A percentile compares a stretch with the other conserved stretches of the same genome.
These are phyloP conservation scores for Globisporangium megalacanthum DNA, from an alignment of 352 stramenopile species.

Conservation along the genomic window DNA sequence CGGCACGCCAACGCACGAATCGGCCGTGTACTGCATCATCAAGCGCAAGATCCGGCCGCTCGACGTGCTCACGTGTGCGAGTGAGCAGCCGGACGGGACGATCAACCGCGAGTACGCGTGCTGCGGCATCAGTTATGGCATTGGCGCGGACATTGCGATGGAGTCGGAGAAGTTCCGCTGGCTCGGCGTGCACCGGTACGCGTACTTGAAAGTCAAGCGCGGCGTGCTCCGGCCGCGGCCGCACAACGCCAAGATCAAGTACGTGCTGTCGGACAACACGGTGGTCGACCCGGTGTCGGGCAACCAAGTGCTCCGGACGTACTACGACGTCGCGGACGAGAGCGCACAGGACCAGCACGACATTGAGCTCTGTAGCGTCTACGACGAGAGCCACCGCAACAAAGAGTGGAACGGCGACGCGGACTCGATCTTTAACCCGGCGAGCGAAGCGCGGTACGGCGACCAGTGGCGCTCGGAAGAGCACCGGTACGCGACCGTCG, in stretches of 20 bases:
- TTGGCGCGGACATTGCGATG: conserved; percentile 66
- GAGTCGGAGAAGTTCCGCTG: conserved; percentile 69
- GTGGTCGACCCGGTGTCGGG: conserved; percentile 34
- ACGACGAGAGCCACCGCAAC: conserved; percentile 41
- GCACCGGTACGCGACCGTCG: conserved; percentile 45
- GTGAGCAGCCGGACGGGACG: conserved; percentile 34
- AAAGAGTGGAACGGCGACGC: conserved; percentile 66
- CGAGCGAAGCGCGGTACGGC: conserved; percentile 52
- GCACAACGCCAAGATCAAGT: conserved; percentile 62
- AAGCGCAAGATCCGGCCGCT: conserved; percentile 78
- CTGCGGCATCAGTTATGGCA: conserved; percentile 69
- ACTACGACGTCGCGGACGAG: conserved; percentile 65
- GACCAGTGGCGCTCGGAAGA: conserved; percentile 47
- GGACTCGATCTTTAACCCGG: conserved; percentile 49
- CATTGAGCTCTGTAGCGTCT: conserved; percentile 72
- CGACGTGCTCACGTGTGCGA: conserved; percentile 59
- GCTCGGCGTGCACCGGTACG: conserved; percentile 67
- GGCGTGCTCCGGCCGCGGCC: conserved; percentile 40
- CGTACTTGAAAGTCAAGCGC: conserved; percentile 70
- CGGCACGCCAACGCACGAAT: conserved; percentile 54
- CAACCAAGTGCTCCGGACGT: conserved; percentile 57
- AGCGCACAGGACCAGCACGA: conserved; percentile 58
- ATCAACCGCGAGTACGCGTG: conserved; percentile 63
- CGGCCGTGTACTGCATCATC: conserved; percentile 73
- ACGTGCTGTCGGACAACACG: conserved; percentile 58